Evolutionary conservation across 2,329 filamentous ascomycete genomes (phyloP), one percentile per base, ranked within the genome.

Genomic region (Orbilia oligospora): DNA sequence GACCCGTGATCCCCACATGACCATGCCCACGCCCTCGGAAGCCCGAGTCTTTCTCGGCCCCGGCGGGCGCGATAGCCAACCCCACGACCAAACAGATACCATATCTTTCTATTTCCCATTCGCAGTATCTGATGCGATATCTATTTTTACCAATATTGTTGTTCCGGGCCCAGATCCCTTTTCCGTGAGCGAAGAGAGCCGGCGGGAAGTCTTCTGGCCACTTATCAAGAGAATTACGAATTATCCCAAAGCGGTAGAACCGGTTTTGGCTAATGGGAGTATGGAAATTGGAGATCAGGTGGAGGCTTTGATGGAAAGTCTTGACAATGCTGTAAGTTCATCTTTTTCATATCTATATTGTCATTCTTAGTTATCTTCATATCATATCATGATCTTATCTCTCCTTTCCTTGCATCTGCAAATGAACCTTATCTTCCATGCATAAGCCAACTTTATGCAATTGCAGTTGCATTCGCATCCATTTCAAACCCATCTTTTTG

Each of bases 171-270:
- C 65, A 4, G 70, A 73, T 61, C 70, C 70, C 6, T 73, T 73
- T 46, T 73, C 70, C 12, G 70, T 73, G 14, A 67, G 61, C 24
- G 63, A 64, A 46, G 38, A 67, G 41, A 67, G 61, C 61, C 51
- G 70, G 14, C 61, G 63, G 14, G 70, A 73, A 24, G 70, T 73
- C 5, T 73, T 73, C 12, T 73, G 70, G 70, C 70, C 70, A 18
- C 61, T 73, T 5, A 73, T 73, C 36, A 66, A 67, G 30, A 64
- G 70, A n/a, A 67, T 73, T 24, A 73, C 70, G 12, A 73, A 73
- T 41, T 38, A 66, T 33, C 70, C 70, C n/a, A 73, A 73, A 38
- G 70, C 61, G 12, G 70, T 73, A 18, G 70, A 73, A 2, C 70
- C 70, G 22, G 41, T 73, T 41, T 46, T 64, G 33, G 70, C 70